Evolutionary conservation across 176 grass and related monocot genomes (phyloP), one percentile per base, ranked within the genome.

Genomic region (Oryza longistaminata): DNA sequence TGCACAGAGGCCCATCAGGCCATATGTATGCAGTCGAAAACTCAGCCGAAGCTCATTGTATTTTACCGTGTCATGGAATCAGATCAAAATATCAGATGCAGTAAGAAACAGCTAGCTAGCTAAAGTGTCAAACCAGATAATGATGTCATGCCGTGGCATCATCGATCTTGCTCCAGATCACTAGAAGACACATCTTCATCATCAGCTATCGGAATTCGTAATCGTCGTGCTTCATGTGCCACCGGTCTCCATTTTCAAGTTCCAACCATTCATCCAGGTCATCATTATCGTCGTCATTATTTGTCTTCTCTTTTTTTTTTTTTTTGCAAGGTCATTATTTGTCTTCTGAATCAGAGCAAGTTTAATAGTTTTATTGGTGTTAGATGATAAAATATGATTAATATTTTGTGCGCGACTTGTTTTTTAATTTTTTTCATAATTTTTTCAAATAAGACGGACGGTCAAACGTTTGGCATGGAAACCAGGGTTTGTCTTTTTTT

Each of bases 111-210:
- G 39, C 39, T 34, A n/a, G n/a, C n/a, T n/a, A 14, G 26, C 34
- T 35, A n/a, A 31, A 31, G 62, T 7, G 43, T 62, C 33, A 78
- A 83, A 46, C 66, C 70, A 1, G 13, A 22, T 62, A 5, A 2
- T 29, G 61, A 50, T 79, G 50, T 87, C 69, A 92, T 68, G 82
- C 66, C 9, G 52, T 58, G 17, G 52, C 50, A 70, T 49, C 46
- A 49, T 31, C 29, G 29, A 31, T 97, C 90, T 62, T 94, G 90
- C 81, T 97, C 92, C 40, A 97, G 81, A 85, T 94, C 94, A 87
- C 94, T 97, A 26, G 92, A 94, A 16, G 94, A 94, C 53, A 97
- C 66, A 66, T 91, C 90, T 52, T 97, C 92, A 35, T 97, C 92
- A 35, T 90, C 87, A 50, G 22, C 88, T 58, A 92, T 85, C 24